These are phyloP conservation scores for Sphagnum magellanicum DNA, from an alignment of 228 moss, liverwort and hornwort species.

Conservation along the genomic window DNA sequence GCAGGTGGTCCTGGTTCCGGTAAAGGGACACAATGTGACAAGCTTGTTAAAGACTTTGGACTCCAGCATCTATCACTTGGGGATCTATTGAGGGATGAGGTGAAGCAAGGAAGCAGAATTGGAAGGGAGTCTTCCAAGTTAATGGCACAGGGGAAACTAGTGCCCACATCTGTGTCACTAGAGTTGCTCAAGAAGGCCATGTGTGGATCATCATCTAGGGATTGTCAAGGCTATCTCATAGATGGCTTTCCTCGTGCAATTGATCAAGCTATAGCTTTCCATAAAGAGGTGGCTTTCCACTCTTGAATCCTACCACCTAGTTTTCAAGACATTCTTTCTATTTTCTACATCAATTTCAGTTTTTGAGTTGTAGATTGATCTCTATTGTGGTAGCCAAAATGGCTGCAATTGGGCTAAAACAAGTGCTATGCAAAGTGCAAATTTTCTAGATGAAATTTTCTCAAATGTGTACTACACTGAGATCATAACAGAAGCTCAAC, in stretches of 20 bases:
- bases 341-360: too few relatives aligned
- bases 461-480: too few relatives aligned
- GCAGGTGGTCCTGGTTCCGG: constrained; percentile 89
- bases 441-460: too few relatives aligned
- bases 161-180: constrained; percentile 67
- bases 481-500: too few relatives aligned
- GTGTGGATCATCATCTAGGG: constrained; percentile 17
- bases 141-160: constrained; percentile 83
- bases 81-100: constrained; percentile 69
- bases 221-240: constrained; percentile 50
- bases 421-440: too few relatives aligned
- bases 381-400: too few relatives aligned
- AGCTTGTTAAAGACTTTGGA: constrained; percentile 67
- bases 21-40: constrained; percentile 96
- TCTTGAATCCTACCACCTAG: neutral
- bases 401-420: too few relatives aligned
- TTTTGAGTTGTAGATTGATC: too few relatives aligned
- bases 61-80: constrained; percentile 73
- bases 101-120: constrained; percentile 40
- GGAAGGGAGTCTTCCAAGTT: constrained; percentile 57
- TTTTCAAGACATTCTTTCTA: too few relatives aligned
- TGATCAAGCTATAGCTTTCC: constrained; percentile 77
- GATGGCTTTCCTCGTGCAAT: constrained; percentile 87
- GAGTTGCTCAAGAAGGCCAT: constrained; percentile 59
- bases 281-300: constrained; percentile 31